phyloP scores from a whole-genome alignment of 2,329 filamentous ascomycete species.

The Hymenoscyphus fraxineus region DNA sequence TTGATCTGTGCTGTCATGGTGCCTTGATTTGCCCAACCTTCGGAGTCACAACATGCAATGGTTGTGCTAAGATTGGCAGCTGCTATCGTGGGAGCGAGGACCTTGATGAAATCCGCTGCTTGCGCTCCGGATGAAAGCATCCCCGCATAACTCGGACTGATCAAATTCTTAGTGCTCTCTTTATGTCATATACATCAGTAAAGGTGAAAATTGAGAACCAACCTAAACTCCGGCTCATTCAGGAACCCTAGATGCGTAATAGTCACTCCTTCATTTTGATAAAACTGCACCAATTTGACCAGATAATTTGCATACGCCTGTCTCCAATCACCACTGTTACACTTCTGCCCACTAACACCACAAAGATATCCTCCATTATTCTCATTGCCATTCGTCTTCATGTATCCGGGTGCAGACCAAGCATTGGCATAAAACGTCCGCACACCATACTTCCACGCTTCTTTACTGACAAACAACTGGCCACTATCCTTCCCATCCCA shows the following conservation, averaged over 20 bases:
- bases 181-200: background rate
- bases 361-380: slow-evolving; percentile 44
- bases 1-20: slow-evolving; percentile 39
- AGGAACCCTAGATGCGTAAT: slow-evolving; percentile 43
- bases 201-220: background rate
- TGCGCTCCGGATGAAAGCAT: slow-evolving; percentile 46
- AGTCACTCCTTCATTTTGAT: slow-evolving; percentile 39
- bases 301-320: slow-evolving; percentile 48
- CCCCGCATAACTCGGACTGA: slow-evolving; percentile 39
- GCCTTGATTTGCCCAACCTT: slow-evolving; percentile 40
- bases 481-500: slow-evolving; percentile 47
- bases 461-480: slow-evolving; percentile 50
- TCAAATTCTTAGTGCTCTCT: background rate
- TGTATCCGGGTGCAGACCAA: slow-evolving; percentile 48
- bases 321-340: slow-evolving; percentile 44
- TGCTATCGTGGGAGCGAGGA: slow-evolving; percentile 40
- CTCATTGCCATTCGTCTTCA: slow-evolving; percentile 48
- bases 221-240: slow-evolving; percentile 42
- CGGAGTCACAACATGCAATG: slow-evolving; percentile 44
- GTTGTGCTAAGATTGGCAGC: slow-evolving; percentile 36
- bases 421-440: slow-evolving; percentile 47
- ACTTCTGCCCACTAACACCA: slow-evolving; percentile 40
- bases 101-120: slow-evolving; percentile 48
- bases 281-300: slow-evolving; percentile 44
- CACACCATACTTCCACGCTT: slow-evolving; percentile 42